phyloP scores from a whole-genome alignment of 192 early-diverging fungal species.

The Rhizophagus sp. region DNA sequence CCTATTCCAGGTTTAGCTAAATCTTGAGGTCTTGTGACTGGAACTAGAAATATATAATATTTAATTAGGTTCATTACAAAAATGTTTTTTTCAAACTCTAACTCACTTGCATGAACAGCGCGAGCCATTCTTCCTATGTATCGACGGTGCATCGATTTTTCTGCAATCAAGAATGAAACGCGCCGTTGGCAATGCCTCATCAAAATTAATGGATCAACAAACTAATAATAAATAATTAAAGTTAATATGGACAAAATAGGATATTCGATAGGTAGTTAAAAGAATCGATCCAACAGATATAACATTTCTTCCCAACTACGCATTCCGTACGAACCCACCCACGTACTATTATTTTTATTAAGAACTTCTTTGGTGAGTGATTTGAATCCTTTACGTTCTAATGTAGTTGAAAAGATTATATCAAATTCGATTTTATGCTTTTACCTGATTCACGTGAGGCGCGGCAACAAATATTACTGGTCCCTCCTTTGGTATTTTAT shows the following conservation, averaged over 20 bases:
- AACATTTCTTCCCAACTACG: not conserved
- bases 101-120: slow-evolving; percentile 75
- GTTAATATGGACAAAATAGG: not conserved
- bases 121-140: slow-evolving; percentile 84
- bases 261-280: not conserved
- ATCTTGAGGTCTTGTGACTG: slow-evolving; percentile 93
- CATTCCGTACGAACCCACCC: not conserved
- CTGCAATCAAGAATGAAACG: slow-evolving; percentile 80
- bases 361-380: not conserved
- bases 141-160: slow-evolving; percentile 84
- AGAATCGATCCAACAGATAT: not conserved
- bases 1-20: slow-evolving; percentile 74
- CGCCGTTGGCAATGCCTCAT: slow-evolving; percentile 77
- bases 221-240: slow-evolving; percentile 47
- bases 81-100: not conserved
- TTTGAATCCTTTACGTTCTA: not conserved
- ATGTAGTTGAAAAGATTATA: not conserved
- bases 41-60: slow-evolving; percentile 57
- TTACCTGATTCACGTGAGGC: slow-evolving; percentile 75
- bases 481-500: slow-evolving; percentile 80
- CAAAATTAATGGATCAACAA: slow-evolving; percentile 93
- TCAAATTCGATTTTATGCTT: not conserved
- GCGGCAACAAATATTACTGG: slow-evolving; percentile 94
- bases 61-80: slow-evolving; percentile 12
- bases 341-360: not conserved